Percentiles rank a stretch among this genome's conserved stretches.
Conservation (phyloP, 768 basidiomycete species). For the Rhizopogon roseolus region DNA sequence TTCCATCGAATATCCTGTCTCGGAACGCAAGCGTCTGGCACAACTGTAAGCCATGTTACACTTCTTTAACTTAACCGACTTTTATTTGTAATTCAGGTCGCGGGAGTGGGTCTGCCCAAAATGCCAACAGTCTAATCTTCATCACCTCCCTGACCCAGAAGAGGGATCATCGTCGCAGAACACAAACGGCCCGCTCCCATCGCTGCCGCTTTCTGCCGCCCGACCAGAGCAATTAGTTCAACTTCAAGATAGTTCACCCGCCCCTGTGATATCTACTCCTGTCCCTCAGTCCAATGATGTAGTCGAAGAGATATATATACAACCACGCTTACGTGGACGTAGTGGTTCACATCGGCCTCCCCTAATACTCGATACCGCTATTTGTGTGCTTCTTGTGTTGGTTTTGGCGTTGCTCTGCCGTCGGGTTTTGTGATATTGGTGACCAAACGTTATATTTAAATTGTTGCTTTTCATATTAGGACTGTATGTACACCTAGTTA, state of each 20-base stretch:
- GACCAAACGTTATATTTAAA: not conserved
- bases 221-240: conserved; percentile 14
- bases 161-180: conserved; percentile 12
- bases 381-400: conserved; percentile 66
- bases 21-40: conserved; percentile 77
- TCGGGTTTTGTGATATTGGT: conserved; percentile 36
- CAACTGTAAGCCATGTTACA: conserved; percentile 46
- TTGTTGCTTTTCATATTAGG: conserved; percentile 11
- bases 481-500: conserved; percentile 5
- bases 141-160: conserved; percentile 65
- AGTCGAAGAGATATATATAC: conserved; percentile 8
- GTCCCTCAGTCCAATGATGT: conserved; percentile 3
- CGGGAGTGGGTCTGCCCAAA: conserved; percentile 76
- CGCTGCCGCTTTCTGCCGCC: conserved; percentile 6
- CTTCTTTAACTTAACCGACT: conserved; percentile 8
- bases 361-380: conserved; percentile 66
- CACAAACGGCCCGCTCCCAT: not conserved
- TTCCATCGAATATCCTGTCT: conserved; percentile 73
- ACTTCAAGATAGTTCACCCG: conserved; percentile 7
- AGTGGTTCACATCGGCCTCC: conserved; percentile 40
- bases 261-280: conserved; percentile 12
- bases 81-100: conserved; percentile 45
- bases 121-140: conserved; percentile 63
- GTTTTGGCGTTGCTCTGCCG: conserved; percentile 65
- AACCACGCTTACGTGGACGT: conserved; percentile 13